A percentile compares a stretch with the other conserved stretches of the same genome.
Evolutionary conservation across 169 alveolate species (phyloP).

Genomic region (Miamiensis avidus): DNA sequence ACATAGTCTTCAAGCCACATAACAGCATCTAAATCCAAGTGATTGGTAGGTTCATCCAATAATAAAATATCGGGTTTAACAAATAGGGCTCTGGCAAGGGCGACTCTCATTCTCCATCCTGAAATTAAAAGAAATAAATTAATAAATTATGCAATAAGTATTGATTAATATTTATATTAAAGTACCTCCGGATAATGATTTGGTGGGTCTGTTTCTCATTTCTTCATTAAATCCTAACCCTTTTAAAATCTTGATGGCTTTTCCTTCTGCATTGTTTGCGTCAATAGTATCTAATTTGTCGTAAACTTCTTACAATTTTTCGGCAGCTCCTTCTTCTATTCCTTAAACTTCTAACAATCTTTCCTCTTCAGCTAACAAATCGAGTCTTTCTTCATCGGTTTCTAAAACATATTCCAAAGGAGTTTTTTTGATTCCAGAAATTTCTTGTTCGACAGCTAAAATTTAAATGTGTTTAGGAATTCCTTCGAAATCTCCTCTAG

Average conservation of each 20-base stretch:
- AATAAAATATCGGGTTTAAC: conserved; percentile 91
- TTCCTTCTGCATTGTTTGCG: conserved; percentile 89
- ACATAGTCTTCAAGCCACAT: conserved; percentile 94
- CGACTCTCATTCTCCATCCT: conserved; percentile 89
- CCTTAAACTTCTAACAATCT: conserved; percentile 66
- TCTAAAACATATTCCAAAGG: conserved; percentile 92
- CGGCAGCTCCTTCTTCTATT: conserved; percentile 61
- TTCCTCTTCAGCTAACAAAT: conserved; percentile 85
- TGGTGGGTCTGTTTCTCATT: conserved; percentile 82
- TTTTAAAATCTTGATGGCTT: conserved; percentile 87
- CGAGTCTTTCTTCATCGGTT: conserved; percentile 92
- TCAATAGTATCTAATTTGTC: conserved; percentile 89
- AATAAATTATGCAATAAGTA: conserved; percentile 75
- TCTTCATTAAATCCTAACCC: conserved; percentile 94
- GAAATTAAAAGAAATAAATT: conserved; percentile 82
- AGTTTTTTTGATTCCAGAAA: conserved; percentile 80
- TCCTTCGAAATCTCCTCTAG: conserved; percentile 93
- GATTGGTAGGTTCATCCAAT: conserved; percentile 95
- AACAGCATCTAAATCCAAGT: conserved; percentile 92
- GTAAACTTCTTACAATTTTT: conserved; percentile 69
- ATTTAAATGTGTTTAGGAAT: conserved; percentile 91
- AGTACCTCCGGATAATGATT: conserved; percentile 92
- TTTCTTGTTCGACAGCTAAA: conserved; percentile 96
- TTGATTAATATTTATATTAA: conserved; percentile 72
- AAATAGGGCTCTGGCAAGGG: conserved; percentile 91